Percentiles rank a stretch among this genome's conserved stretches.
These are phyloP conservation scores for Arthrinium phaeospermum DNA, from an alignment of 2,329 filamentous ascomycete species.

Conservation along the genomic window DNA sequence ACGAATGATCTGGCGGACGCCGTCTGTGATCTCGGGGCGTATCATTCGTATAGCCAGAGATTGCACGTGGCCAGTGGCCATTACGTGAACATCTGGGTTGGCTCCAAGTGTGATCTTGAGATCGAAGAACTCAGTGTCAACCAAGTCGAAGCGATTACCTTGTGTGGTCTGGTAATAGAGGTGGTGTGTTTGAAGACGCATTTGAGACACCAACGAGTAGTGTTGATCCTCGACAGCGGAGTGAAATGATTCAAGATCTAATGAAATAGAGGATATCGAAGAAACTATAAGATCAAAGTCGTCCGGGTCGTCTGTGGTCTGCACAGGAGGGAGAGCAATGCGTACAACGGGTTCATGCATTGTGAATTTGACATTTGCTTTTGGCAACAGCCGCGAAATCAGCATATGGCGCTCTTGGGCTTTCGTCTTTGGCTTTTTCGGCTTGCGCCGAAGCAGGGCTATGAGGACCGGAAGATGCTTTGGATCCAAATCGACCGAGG, in stretches of 20 bases:
- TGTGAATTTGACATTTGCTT: constrained; percentile 92
- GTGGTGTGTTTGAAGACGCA: constrained; percentile 83
- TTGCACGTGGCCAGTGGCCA: constrained; percentile 79
- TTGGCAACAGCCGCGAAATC: constrained; percentile 89
- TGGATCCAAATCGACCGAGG: constrained; percentile 90
- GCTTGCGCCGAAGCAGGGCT: constrained; percentile 70
- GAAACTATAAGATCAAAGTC: constrained; percentile 97
- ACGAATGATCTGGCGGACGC: constrained; percentile 86
- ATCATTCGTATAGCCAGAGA: constrained; percentile 91
- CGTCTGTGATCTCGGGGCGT: constrained; percentile 89
- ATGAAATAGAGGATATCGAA: constrained; percentile 88
- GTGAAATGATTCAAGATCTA: constrained; percentile 96
- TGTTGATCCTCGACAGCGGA: constrained; percentile 82
- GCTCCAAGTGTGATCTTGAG: constrained; percentile 85
- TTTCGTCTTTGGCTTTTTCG: constrained; percentile 46
- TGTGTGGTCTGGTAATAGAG: constrained; percentile 93
- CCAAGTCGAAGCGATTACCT: constrained; percentile 82
- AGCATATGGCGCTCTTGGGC: constrained; percentile 66
- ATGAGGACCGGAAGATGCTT: constrained; percentile 87
- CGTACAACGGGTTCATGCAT: constrained; percentile 95
- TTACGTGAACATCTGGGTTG: constrained; percentile 82
- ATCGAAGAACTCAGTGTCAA: constrained; percentile 88
- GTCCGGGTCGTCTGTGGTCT: constrained; percentile 67
- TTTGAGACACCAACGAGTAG: constrained; percentile 83
- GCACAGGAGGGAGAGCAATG: constrained; percentile 83